Evolutionary conservation across 108 stramenopile genomes (phyloP), one percentile per base, ranked within the genome.

Genomic region (Pseudonitzschia multiseries): DNA sequence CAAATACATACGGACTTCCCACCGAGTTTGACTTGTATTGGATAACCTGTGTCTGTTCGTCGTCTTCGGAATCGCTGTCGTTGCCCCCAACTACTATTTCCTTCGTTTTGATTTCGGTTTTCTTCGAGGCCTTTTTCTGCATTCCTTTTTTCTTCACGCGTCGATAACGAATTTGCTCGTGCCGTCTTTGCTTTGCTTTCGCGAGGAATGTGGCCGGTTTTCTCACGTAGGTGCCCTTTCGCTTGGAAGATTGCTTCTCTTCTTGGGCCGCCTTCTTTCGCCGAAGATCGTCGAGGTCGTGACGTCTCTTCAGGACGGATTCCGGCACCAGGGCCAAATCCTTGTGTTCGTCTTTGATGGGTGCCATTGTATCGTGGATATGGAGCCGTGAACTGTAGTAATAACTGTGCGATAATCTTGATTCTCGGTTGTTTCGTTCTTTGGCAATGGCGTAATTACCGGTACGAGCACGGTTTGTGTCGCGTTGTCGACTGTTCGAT

Each of bases 91-190:
- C 80, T 6, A 68, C 76, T 65, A 89, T 75, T 65, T 78, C 79
- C 79, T 87, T 92, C 5, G 36, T 77, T 69, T 84, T 79, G 8
- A 83, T 64, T 13, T 79, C 85, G 9, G 69, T 68, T 53, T 83
- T 89, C 44, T 88, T 83, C 43, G 85, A 86, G 2, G 89, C 93
- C 32, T 91, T 77, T 60, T 86, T 94, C 65, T 89, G 88, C 93
- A 94, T 94, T 27, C 93, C 93, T 81, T 91, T 90, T 73, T 88
- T 92, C 61, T 69, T 65, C 8, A 94, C 89, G 28, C 93, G 86
- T 51, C 79, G 76, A 78, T 81, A 94, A 41, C 93, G 79, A 48
- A 69, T 79, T 20, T 69, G 75, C n/a, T 85, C 72, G 71, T 94
- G 89, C 24, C 70, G 77, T 26, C 90, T 65, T 8, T 77, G 71